Conservation (phyloP, 352 stramenopile genomes). For the Phytophthora citricola region DNA sequence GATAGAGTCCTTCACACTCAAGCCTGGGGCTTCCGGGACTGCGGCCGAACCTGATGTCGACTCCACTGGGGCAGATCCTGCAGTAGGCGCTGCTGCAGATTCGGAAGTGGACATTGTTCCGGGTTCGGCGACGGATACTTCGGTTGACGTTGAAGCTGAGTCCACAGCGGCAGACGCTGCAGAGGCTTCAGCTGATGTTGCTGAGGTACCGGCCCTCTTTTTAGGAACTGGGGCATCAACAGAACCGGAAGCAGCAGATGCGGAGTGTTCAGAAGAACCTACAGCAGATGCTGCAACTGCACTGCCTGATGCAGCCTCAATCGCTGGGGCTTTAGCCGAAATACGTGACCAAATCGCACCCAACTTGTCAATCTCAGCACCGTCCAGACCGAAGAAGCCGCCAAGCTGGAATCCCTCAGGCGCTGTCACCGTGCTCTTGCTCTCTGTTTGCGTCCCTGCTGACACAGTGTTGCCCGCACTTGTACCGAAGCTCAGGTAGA, state of each 20-base stretch:
- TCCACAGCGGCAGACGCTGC: no score
- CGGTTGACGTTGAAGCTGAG: neutral
- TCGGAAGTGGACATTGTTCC: neutral
- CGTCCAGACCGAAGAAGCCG: constrained; percentile 30
- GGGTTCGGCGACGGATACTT: neutral
- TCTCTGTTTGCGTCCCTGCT: constrained; percentile 17
- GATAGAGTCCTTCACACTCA: constrained; percentile 19
- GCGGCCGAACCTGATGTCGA: neutral
- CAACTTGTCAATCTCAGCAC: constrained; percentile 26
- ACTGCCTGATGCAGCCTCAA: no score
- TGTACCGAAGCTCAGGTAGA: constrained; percentile 27
- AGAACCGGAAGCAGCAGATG: neutral
- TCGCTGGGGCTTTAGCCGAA: constrained; percentile 10
- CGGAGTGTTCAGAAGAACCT: neutral
- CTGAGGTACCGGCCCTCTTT: no score
- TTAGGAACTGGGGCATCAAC: no score
- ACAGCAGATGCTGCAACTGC: no score
- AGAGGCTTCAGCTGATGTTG: no score
- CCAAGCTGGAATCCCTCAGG: constrained; percentile 36
- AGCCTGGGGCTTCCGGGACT: no score
- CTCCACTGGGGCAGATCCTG: neutral
- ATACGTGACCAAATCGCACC: constrained; percentile 34
- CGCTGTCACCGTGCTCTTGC: constrained; percentile 21
- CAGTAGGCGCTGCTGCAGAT: neutral
- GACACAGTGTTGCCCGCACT: constrained; percentile 24